Conservation (phyloP, 1,284 basidiomycete species). For the Rhodotorula sp. region DNA sequence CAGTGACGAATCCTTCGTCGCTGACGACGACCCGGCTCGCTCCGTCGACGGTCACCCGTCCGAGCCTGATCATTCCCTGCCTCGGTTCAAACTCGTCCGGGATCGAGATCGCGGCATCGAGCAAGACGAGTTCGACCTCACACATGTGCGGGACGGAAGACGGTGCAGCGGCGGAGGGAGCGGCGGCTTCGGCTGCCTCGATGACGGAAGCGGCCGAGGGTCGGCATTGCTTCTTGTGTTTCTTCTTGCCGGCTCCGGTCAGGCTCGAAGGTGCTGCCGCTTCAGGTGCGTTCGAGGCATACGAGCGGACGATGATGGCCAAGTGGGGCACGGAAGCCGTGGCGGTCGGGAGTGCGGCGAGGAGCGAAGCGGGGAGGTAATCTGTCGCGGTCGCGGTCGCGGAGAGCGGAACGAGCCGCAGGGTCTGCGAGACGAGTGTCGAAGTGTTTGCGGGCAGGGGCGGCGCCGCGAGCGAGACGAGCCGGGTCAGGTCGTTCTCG, state of each 20-base stretch:
- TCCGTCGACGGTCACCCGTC: slow-evolving; percentile 22
- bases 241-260: slow-evolving; percentile 33
- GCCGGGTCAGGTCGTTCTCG: slow-evolving; percentile 19
- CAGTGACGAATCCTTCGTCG: slow-evolving; percentile 36
- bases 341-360: slow-evolving; percentile 17
- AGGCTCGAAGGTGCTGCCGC: neutral
- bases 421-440: slow-evolving; percentile 8
- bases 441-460: neutral
- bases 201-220: slow-evolving; percentile 32
- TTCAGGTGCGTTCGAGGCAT: neutral
- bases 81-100: slow-evolving; percentile 26
- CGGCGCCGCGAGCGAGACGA: slow-evolving; percentile 26
- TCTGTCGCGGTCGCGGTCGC: slow-evolving; percentile 10
- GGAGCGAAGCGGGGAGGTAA: slow-evolving; percentile 13
- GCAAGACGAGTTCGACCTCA: slow-evolving; percentile 34
- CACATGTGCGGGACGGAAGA: neutral
- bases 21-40: slow-evolving; percentile 33
- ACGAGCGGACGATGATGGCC: slow-evolving; percentile 27
- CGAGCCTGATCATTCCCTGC: slow-evolving; percentile 24
- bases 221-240: slow-evolving; percentile 35
- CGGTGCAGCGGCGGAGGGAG: neutral
- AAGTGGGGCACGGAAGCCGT: slow-evolving; percentile 21
- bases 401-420: slow-evolving; percentile 25
- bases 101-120: slow-evolving; percentile 31
- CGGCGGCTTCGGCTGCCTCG: slow-evolving; percentile 24